phyloP scores from a whole-genome alignment of 2,329 filamentous ascomycete species.

The Xylariaceae sp. region DNA sequence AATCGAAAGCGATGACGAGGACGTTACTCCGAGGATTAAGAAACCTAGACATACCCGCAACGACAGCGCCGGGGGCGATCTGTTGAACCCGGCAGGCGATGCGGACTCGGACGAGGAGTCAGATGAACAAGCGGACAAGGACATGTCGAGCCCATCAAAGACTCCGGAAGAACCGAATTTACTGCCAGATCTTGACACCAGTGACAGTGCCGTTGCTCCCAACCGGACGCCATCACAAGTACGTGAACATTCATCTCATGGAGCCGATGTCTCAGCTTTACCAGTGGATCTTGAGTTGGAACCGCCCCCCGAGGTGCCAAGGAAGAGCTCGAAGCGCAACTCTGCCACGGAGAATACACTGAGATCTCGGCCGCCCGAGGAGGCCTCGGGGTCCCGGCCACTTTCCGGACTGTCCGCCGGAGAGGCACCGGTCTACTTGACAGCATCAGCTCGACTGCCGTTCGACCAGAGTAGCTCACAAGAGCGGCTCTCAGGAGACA shows the following conservation, averaged over 20 bases:
- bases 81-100: constrained; percentile 43
- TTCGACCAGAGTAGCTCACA: constrained; percentile 54
- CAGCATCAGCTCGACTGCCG: constrained; percentile 40
- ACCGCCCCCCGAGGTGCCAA: constrained; percentile 55
- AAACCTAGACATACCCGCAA: constrained; percentile 27
- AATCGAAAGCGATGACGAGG: constrained; percentile 59
- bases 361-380: constrained; percentile 24
- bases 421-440: constrained; percentile 10
- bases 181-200: constrained; percentile 55
- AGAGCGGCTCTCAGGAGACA: constrained; percentile 45
- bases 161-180: constrained; percentile 48
- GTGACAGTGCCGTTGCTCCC: constrained; percentile 56
- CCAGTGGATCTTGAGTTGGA: constrained; percentile 21
- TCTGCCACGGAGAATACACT: constrained; percentile 38
- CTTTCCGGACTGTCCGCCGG: constrained; percentile 8
- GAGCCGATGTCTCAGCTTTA: constrained; percentile 30
- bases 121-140: constrained; percentile 33
- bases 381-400: constrained; percentile 11
- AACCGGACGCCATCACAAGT: constrained; percentile 58
- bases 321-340: constrained; percentile 66
- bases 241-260: constrained; percentile 38
- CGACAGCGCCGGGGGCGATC: constrained; percentile 33
- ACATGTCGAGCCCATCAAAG: constrained; percentile 36
- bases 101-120: constrained; percentile 41
- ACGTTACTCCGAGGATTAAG: constrained; percentile 33